Base-by-base conservation (phyloP, 345 rosid species). In the Camelina neglecta region DNA sequence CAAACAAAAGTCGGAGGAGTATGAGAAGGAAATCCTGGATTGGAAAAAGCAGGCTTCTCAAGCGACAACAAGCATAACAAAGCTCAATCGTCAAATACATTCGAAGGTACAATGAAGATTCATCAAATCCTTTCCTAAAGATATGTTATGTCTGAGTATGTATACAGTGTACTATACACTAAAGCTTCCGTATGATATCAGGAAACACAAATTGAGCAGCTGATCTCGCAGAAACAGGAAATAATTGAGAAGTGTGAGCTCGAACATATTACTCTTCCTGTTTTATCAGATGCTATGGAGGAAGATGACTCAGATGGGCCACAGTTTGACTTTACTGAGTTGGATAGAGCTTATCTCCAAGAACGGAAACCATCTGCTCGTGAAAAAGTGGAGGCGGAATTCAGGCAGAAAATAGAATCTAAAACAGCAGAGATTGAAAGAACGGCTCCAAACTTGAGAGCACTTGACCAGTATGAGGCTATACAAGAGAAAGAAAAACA, bases 371-470 rank as follows among this genome's bases (percentile, higher is more conserved):
- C 90, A 75, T 81, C 94, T 81, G 88, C 86, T 69, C 81, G 99
- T 42, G 97, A 90, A 76, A 95, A 90, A 72, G 56, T 84, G 73
- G 99, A 89, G 63, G 78, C 62, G 9, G 96, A 95, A 61, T 92
- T 89, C 74, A 88, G 85, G 78, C 91, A 88, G 66, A 92, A 88
- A 75, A 86, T 92, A 79, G 97, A 92, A 79, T 82, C 86, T 29
- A 56, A 89, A 50, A 58, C 71, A 51, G 83, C 89, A 31, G 98
- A 92, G 78, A 89, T 95, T 68, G 98, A 95, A 75, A 92, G 81
- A 83, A 92, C 93, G 42, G 97, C 98, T 67, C 99, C 98, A 29
- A 90, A 92, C 82, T 75, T 95, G 86, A 95, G 91, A 88, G 97
- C 99, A 24, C 81, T 95, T 79, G 98, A 90, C 59, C 99, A 89